Evolutionary conservation across 2,329 filamentous ascomycete genomes (phyloP).

Genomic region (Ophiosphaerella narmari): DNA sequence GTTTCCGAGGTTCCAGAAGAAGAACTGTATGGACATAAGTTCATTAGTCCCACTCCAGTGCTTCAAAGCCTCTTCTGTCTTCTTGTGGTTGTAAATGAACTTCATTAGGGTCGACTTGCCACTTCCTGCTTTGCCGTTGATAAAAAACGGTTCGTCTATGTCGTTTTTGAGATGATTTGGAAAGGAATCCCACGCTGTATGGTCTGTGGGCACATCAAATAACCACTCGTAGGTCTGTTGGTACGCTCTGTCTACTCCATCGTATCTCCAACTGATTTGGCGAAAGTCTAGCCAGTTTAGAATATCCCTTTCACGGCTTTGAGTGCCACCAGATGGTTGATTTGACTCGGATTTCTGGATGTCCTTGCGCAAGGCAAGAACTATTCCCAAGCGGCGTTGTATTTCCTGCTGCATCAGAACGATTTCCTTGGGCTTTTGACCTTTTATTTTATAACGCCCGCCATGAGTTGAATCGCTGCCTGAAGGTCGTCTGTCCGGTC

Average conservation of each 20-base stretch:
- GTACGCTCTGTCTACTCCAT: slow-evolving; percentile 13
- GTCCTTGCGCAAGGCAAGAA: neutral
- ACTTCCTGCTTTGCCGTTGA: slow-evolving; percentile 42
- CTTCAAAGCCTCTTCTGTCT: slow-evolving; percentile 15
- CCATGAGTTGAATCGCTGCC: neutral
- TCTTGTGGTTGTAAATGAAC: slow-evolving; percentile 20
- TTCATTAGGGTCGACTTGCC: slow-evolving; percentile 45
- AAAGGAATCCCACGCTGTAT: neutral
- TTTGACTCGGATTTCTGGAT: neutral
- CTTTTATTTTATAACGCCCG: neutral
- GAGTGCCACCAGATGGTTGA: neutral
- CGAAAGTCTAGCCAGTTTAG: slow-evolving; percentile 17
- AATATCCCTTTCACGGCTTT: slow-evolving; percentile 7
- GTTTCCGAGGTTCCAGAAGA: slow-evolving; percentile 40
- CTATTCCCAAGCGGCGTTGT: neutral
- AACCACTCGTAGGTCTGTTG: slow-evolving; percentile 7
- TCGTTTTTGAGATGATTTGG: neutral
- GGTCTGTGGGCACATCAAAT: neutral
- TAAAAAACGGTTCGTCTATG: slow-evolving; percentile 31
- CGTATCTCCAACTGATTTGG: slow-evolving; percentile 15
- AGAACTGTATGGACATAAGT: slow-evolving; percentile 24
- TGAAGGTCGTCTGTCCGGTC: neutral
- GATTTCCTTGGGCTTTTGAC: neutral
- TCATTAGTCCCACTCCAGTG: slow-evolving; percentile 16
- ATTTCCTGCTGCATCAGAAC: neutral